These are phyloP conservation scores for Excoecaria agallocha DNA, from an alignment of 345 rosid species.

Conservation along the genomic window DNA sequence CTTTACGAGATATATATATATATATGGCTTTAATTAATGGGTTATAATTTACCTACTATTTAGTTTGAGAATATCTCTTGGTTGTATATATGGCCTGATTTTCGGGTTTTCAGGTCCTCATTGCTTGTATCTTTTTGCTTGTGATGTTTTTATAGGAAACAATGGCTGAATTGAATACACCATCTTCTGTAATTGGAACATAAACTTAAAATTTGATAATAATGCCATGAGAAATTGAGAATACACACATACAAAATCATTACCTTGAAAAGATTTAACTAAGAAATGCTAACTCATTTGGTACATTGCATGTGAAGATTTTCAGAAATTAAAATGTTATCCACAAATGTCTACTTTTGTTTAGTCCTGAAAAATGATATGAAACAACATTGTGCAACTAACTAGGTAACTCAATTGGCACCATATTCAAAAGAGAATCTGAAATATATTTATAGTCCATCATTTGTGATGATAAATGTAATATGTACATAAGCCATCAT, in stretches of 20 bases:
- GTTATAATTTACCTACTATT: too few relatives aligned
- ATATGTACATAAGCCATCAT: slow-evolving; percentile 42
- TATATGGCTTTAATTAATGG: too few relatives aligned
- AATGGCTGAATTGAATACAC: too few relatives aligned
- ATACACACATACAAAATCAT: not conserved
- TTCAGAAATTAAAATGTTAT: not conserved
- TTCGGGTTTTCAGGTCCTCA: too few relatives aligned
- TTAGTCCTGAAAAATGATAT: not conserved
- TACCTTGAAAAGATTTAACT: not conserved
- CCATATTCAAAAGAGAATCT: slow-evolving; percentile 21
- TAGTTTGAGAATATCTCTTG: too few relatives aligned
- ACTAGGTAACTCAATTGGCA: not conserved
- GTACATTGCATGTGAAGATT: not conserved
- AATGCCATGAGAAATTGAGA: too few relatives aligned
- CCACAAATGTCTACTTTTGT: not conserved
- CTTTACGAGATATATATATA: too few relatives aligned
- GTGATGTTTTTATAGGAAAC: too few relatives aligned
- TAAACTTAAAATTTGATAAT: too few relatives aligned
- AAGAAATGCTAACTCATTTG: not conserved
- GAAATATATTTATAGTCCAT: slow-evolving; percentile 18
- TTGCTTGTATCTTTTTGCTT: too few relatives aligned
- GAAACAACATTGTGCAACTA: not conserved
- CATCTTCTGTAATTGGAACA: too few relatives aligned
- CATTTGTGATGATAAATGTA: slow-evolving; percentile 32
- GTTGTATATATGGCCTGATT: too few relatives aligned